Conservation (phyloP, 2,329 filamentous ascomycete genomes). For the Penicillium sp. region DNA sequence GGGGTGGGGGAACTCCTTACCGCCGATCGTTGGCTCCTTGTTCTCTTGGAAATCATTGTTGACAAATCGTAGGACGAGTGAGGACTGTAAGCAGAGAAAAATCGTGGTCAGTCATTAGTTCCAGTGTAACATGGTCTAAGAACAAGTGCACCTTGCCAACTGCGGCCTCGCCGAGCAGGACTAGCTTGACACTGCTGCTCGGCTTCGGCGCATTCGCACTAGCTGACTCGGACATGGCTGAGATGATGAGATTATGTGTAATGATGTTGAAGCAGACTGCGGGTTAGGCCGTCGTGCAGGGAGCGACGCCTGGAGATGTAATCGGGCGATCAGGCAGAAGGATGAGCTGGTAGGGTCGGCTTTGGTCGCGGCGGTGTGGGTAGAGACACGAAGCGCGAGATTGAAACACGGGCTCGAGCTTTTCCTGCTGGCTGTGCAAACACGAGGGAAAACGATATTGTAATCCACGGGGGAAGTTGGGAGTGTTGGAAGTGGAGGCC, state of each 20-base stretch:
- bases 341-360: slow-evolving; percentile 30
- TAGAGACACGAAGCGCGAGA: slow-evolving; percentile 25
- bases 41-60: slow-evolving; percentile 99
- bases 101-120: slow-evolving; percentile 17
- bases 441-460: slow-evolving; percentile 9
- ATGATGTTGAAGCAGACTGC: slow-evolving; percentile 11
- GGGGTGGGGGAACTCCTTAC: slow-evolving; percentile 53
- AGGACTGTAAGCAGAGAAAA: slow-evolving; percentile 66
- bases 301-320: slow-evolving; percentile 27
- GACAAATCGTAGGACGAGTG: slow-evolving; percentile 95
- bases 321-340: slow-evolving; percentile 31
- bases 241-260: slow-evolving; percentile 8
- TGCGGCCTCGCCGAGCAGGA: slow-evolving; percentile 93
- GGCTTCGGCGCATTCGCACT: slow-evolving; percentile 76
- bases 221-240: slow-evolving; percentile 71
- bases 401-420: slow-evolving; percentile 24
- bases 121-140: slow-evolving; percentile 9
- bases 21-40: slow-evolving; percentile 98
- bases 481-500: slow-evolving; percentile 25
- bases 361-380: slow-evolving; percentile 25
- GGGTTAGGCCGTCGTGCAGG: slow-evolving; percentile 38
- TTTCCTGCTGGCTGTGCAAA: neutral
- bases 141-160: slow-evolving; percentile 81
- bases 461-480: slow-evolving; percentile 10
- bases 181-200: slow-evolving; percentile 99